Conservation (phyloP, 768 basidiomycete species). For the Lyophyllum semitale region DNA sequence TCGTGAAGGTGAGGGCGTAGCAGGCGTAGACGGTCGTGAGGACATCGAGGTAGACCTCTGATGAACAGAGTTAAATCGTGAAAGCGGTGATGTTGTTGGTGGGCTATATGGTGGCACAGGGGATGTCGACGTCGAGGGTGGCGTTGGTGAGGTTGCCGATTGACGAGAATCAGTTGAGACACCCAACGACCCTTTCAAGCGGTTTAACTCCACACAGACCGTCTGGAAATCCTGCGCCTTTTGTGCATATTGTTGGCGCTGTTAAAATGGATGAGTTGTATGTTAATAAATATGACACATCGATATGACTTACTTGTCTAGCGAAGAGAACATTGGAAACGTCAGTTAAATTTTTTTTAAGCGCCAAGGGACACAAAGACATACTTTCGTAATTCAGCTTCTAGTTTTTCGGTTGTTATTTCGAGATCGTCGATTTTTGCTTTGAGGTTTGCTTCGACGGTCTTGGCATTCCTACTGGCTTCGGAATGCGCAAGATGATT, state of each 20-base stretch:
- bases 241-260: conserved; percentile 65
- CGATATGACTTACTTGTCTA: conserved; percentile 61
- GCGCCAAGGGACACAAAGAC: conserved; percentile 26
- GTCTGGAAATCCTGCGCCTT: conserved; percentile 73
- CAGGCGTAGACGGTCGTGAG: conserved; percentile 48
- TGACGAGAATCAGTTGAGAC: conserved; percentile 33
- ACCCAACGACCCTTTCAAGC: conserved; percentile 48
- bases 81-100: conserved; percentile 44
- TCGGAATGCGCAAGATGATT: conserved; percentile 84
- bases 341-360: conserved; percentile 24
- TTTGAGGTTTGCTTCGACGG: conserved; percentile 61
- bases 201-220: conserved; percentile 65
- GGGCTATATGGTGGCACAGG: conserved; percentile 36
- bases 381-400: conserved; percentile 73
- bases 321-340: conserved; percentile 17
- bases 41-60: conserved; percentile 60
- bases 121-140: conserved; percentile 40
- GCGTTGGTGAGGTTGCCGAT: conserved; percentile 32
- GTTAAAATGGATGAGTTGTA: conserved; percentile 16
- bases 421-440: conserved; percentile 69
- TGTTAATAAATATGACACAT: neutral
- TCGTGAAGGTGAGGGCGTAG: conserved; percentile 41
- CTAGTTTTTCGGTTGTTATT: conserved; percentile 55
- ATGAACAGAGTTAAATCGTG: conserved; percentile 56
- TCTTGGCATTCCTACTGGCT: conserved; percentile 66